Percentiles rank a stretch among this genome's conserved stretches.
These are phyloP conservation scores for Rosa persica DNA, from an alignment of 306 rosid genomes.

Conservation along the genomic window DNA sequence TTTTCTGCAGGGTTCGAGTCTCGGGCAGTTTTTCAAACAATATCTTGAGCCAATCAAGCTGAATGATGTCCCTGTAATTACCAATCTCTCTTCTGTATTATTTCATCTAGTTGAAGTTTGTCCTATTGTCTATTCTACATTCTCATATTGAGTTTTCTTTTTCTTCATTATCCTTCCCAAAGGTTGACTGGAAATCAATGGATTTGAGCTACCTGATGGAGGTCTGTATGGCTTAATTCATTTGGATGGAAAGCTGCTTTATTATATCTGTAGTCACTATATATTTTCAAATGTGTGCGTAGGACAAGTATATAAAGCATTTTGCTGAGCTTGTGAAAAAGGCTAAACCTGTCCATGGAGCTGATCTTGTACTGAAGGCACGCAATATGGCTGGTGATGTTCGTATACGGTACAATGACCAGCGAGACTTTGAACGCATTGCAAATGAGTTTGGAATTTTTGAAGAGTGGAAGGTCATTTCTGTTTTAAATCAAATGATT, in stretches of 20 bases:
- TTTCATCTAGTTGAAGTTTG: background rate
- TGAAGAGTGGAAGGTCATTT: constrained; percentile 93
- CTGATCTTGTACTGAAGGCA: constrained; percentile 72
- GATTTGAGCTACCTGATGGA: constrained; percentile 86
- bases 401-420: constrained; percentile 62
- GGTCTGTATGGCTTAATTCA: constrained; percentile 45
- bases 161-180: constrained; percentile 29
- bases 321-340: constrained; percentile 57
- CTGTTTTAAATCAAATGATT: background rate
- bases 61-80: constrained; percentile 69
- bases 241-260: constrained; percentile 15
- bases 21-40: constrained; percentile 85
- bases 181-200: constrained; percentile 89
- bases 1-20: constrained; percentile 80
- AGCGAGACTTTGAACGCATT: constrained; percentile 62
- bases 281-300: constrained; percentile 27
- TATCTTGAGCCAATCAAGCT: constrained; percentile 94
- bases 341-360: constrained; percentile 70
- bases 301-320: constrained; percentile 67
- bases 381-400: constrained; percentile 67
- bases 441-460: constrained; percentile 86
- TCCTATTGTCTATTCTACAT: constrained; percentile 6
- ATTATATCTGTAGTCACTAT: constrained; percentile 20
- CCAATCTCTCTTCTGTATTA: background rate
- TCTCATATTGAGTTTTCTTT: constrained; percentile 30